Evolutionary conservation across 78 protist genomes (phyloP).

Genomic region (Isochrysis galbana): DNA sequence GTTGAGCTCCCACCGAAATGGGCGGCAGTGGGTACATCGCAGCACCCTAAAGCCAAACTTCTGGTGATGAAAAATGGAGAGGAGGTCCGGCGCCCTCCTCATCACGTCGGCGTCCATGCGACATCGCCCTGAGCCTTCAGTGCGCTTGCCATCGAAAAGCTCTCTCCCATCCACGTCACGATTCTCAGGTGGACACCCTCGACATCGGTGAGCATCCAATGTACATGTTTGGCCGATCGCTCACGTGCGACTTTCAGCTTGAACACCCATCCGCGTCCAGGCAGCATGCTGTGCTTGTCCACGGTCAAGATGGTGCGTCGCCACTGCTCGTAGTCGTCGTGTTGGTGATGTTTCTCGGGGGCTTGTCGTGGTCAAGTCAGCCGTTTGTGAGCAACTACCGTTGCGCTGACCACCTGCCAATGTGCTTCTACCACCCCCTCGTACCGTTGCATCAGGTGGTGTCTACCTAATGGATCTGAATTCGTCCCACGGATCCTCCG

Average conservation of each 20-base stretch:
- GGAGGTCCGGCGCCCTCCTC: not conserved
- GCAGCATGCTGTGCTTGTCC: not conserved
- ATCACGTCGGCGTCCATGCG: too few relatives aligned
- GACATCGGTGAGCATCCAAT: not conserved
- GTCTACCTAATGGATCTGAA: too few relatives aligned
- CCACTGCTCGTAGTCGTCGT: not conserved
- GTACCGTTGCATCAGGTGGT: not conserved
- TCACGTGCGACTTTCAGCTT: not conserved
- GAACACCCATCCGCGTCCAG: slow-evolving; percentile 3
- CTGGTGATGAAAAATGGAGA: not conserved
- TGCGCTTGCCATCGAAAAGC: too few relatives aligned
- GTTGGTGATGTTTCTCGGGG: not conserved
- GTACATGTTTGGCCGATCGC: not conserved
- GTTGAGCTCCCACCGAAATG: not conserved
- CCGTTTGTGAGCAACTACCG: too few relatives aligned
- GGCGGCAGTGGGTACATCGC: too few relatives aligned
- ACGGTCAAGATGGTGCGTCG: not conserved
- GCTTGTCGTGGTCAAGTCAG: not conserved
- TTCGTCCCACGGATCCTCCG: not conserved
- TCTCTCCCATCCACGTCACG: too few relatives aligned
- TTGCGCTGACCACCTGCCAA: not conserved
- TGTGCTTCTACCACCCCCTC: not conserved
- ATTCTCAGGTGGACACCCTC: too few relatives aligned
- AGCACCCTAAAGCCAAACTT: not conserved
- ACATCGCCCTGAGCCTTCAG: too few relatives aligned